A percentile compares a stretch with the other conserved stretches of the same genome.
Conservation (phyloP, 2,329 filamentous ascomycete species). For the Aspergillus eucalypticola region DNA sequence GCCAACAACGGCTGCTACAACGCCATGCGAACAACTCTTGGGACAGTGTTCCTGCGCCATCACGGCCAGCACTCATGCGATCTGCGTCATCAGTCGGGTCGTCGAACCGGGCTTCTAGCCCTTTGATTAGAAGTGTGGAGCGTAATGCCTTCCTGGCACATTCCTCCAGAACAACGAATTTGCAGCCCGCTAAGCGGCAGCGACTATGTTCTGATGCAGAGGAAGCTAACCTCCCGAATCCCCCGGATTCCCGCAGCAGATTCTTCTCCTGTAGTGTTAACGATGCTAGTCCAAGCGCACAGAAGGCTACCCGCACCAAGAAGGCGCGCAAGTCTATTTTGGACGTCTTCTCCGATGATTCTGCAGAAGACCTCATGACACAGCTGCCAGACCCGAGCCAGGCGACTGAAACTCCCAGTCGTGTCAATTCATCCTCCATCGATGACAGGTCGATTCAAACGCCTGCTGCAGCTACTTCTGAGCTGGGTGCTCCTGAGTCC, state of each 20-base stretch:
- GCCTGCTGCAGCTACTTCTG: neutral
- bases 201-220: slow-evolving; percentile 53
- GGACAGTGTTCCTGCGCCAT: slow-evolving; percentile 53
- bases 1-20: slow-evolving; percentile 59
- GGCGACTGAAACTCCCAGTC: neutral
- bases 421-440: neutral
- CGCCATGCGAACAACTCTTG: slow-evolving; percentile 56
- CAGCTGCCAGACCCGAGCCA: slow-evolving; percentile 42
- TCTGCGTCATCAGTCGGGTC: slow-evolving; percentile 39
- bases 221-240: slow-evolving; percentile 35
- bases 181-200: slow-evolving; percentile 52
- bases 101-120: slow-evolving; percentile 42
- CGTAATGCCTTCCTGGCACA: slow-evolving; percentile 43
- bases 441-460: neutral
- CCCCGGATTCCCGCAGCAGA: slow-evolving; percentile 44
- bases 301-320: slow-evolving; percentile 39
- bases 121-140: slow-evolving; percentile 43
- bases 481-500: neutral
- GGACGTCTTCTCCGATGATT: slow-evolving; percentile 56
- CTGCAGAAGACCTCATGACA: slow-evolving; percentile 52
- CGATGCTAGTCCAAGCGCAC: slow-evolving; percentile 43
- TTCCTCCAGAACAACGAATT: slow-evolving; percentile 42
- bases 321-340: slow-evolving; percentile 47
- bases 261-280: slow-evolving; percentile 46
- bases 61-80: slow-evolving; percentile 36